A percentile compares a stretch with the other conserved stretches of the same genome.
Conservation (phyloP, 2,329 filamentous ascomycete genomes). For the Rhynchosporium agropyri region DNA sequence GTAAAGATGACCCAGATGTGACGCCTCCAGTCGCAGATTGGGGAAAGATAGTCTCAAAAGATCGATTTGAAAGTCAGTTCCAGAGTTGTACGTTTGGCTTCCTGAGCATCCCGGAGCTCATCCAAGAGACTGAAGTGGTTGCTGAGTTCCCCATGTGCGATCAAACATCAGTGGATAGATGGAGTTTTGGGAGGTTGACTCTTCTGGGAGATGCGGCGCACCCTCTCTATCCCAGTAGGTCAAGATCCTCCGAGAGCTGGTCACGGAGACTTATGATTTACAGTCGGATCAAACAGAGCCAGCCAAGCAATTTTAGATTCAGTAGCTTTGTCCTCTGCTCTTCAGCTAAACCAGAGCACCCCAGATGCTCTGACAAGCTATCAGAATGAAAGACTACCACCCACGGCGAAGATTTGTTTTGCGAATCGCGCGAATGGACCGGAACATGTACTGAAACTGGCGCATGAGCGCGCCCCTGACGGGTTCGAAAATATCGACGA, state of each 20-base stretch:
- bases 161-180: slow-evolving; percentile 46
- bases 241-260: neutral
- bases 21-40: slow-evolving; percentile 50
- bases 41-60: slow-evolving; percentile 48
- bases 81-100: slow-evolving; percentile 48
- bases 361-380: slow-evolving; percentile 45
- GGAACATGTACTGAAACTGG: slow-evolving; percentile 50
- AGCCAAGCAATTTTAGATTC: slow-evolving; percentile 51
- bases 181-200: slow-evolving; percentile 45
- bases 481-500: slow-evolving; percentile 47
- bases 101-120: slow-evolving; percentile 47
- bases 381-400: slow-evolving; percentile 46
- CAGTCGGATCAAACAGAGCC: slow-evolving; percentile 47
- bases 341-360: slow-evolving; percentile 40
- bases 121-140: slow-evolving; percentile 47
- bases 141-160: slow-evolving; percentile 53
- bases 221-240: slow-evolving; percentile 46
- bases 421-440: slow-evolving; percentile 51
- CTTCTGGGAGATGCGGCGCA: slow-evolving; percentile 48
- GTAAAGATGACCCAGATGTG: slow-evolving; percentile 47
- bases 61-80: slow-evolving; percentile 46
- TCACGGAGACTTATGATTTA: neutral
- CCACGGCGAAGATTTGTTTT: slow-evolving; percentile 50
- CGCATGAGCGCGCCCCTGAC: slow-evolving; percentile 48
- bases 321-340: slow-evolving; percentile 44